Evolutionary conservation across 1,284 basidiomycete genomes (phyloP), one percentile per base, ranked within the genome.

Genomic region (Moesziomyces parantarcticus): DNA sequence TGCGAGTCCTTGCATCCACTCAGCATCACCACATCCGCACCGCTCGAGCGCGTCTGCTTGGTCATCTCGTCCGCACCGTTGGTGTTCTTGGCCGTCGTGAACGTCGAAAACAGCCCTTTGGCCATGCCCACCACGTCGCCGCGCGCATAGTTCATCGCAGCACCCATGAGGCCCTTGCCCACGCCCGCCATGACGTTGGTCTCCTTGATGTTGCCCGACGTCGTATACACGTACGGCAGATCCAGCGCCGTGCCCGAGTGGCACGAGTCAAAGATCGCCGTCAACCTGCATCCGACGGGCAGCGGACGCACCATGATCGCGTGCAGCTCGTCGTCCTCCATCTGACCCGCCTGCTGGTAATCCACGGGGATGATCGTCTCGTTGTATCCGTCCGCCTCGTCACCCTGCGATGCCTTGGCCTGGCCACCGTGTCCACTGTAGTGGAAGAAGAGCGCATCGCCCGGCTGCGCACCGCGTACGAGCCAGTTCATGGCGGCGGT

Each of bases 181-280:
- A 83, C 80, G 45, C 71, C 71, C 26, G 76, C 75, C 18, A 76
- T 57, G 22, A 82, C 69, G 83, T 95, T 94, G 34, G 93, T 92
- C 81, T 95, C 93, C 84, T 97, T 97, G 84, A 97, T 87, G 81
- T 92, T 94, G 55, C 94, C 94, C 84, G 95, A 92, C 7, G 93
- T 95, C 29, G 92, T 91, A 86, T 96, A 97, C 43, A 81, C 79
- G 59, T 77, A 83, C 39, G 81, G 81, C 68, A 85, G 71, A 69
- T 82, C 80, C 22, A 83, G 73, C 13, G 72, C 82, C 9, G 82
- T 84, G 9, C 82, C 82, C 7, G 81, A 83, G 52, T 84, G 82
- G 58, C 82, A 84, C 51, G 82, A 83, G 65, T 75, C 75, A 49
- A 70, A 74, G 52, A 69, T 62, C 56, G 71, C 66, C 2, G 66